Evolutionary conservation across 2,329 filamentous ascomycete genomes (phyloP), one percentile per base, ranked within the genome.

Genomic region (Trichophyton verrucosum): DNA sequence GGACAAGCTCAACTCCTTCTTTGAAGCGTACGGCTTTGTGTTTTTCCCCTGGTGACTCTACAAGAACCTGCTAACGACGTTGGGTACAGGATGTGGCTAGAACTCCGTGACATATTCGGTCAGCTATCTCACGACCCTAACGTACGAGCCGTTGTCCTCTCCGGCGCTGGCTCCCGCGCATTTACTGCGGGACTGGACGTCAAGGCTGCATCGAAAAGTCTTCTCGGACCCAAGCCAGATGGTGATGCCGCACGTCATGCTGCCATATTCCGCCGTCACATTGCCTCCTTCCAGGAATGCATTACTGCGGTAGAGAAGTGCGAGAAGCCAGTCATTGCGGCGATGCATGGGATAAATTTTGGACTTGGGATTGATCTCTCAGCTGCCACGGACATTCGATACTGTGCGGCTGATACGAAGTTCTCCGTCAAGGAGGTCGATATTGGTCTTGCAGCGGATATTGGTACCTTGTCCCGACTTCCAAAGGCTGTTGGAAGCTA

Each of bases 151-250:
- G 81, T 96, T 61, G 76, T 96, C 64, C 79, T 96, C 66, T 89
- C 87, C 27, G 91, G 88, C 60, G 86, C 87, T 20, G 92, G 92
- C 46, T 84, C 89, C 51, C 83, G 85, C 66, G 91, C 89, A 33
- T 97, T 96, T 77, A 91, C 88, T 1, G 81, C 89, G 13, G 92
- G 92, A 0, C 78, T 97, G 20, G 92, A 97, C 73, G 86, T 96
- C 58, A 80, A 86, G 70, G 85, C 86, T 6, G 86, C 87, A 11
- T 80, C 80, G 11, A 68, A 83, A 67, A 78, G 79, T 38, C 73
- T 78, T 1, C 68, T 82, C 20, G 68, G 82, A 33, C 38, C 38
- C 24, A 24, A 38, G 27, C n/a, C 38, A 3, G 62, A 66, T 15
- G 58, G 62, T 9, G 90, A 95, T 70, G 71, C 78, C 0, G 87